Evolutionary conservation across 2,329 filamentous ascomycete genomes (phyloP).

Genomic region (Raffaelea arxii): DNA sequence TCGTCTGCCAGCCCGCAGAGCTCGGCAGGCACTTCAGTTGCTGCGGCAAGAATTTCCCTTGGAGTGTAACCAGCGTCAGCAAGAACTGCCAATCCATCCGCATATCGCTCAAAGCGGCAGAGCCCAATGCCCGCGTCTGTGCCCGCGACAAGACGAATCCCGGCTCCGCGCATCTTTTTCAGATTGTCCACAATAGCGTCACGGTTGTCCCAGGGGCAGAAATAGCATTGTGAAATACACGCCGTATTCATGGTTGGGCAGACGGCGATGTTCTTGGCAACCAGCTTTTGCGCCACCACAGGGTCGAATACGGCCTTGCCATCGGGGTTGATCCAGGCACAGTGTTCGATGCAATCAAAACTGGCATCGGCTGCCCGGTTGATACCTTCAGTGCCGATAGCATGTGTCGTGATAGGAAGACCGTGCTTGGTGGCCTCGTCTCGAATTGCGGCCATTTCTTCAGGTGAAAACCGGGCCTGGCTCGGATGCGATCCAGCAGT

Average conservation of each 20-base stretch:
- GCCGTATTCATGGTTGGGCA: constrained; percentile 14
- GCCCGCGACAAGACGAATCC: constrained; percentile 7
- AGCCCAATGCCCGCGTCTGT: constrained; percentile 8
- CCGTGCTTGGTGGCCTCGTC: constrained; percentile 8
- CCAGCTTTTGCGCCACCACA: constrained; percentile 7
- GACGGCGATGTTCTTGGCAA: constrained; percentile 8
- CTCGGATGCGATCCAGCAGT: constrained; percentile 10
- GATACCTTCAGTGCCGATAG: constrained; percentile 11
- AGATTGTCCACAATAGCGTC: constrained; percentile 8
- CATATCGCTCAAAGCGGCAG: constrained; percentile 11
- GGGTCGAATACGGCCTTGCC: constrained; percentile 6
- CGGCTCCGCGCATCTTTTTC: constrained; percentile 5
- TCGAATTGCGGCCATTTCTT: constrained; percentile 9
- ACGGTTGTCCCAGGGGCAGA: constrained; percentile 10
- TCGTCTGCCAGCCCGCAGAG: constrained; percentile 7
- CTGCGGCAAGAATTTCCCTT: constrained; percentile 6
- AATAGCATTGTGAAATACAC: constrained; percentile 10
- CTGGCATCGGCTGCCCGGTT: constrained; percentile 8
- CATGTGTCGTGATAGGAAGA: constrained; percentile 10
- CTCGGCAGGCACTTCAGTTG: constrained; percentile 6
- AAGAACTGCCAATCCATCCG: constrained; percentile 8
- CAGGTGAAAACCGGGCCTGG: constrained; percentile 6
- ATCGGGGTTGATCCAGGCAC: constrained; percentile 8
- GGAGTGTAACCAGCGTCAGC: constrained; percentile 9
- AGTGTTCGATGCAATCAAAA: constrained; percentile 13